phyloP scores from a whole-genome alignment of 352 stramenopile species.

The Globisporangium spiculum region DNA sequence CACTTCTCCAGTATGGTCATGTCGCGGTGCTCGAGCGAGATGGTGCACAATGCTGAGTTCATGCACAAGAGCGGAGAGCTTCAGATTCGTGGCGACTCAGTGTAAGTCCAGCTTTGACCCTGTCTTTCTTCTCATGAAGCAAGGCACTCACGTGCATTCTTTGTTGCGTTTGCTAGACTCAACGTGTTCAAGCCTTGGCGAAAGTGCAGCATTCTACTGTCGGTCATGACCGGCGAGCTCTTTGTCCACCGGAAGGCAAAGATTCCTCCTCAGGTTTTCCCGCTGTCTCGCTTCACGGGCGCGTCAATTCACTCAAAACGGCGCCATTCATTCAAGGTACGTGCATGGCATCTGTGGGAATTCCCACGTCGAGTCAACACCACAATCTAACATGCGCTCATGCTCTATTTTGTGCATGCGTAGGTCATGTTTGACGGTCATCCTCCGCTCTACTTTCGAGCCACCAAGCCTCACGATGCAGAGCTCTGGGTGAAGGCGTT shows the following conservation, averaged over 20 bases:
- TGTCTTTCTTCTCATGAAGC: neutral
- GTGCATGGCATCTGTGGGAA: neutral
- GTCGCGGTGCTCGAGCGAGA: constrained; percentile 21
- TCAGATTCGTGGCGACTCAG: constrained; percentile 20
- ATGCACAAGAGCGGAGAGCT: constrained; percentile 24
- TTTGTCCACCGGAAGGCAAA: constrained; percentile 27
- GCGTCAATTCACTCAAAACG: constrained; percentile 23
- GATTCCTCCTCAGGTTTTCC: constrained; percentile 13
- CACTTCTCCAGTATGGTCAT: constrained; percentile 27
- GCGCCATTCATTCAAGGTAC: constrained; percentile 25
- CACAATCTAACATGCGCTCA: neutral
- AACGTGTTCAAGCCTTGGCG: constrained; percentile 26
- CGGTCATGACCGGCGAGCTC: constrained; percentile 25
- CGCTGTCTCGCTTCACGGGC: constrained; percentile 25
- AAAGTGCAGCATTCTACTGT: constrained; percentile 26
- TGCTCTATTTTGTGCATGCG: neutral
- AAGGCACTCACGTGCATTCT: neutral
- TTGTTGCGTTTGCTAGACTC: constrained; percentile 11
- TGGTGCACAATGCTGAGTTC: constrained; percentile 18
- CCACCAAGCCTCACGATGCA: constrained; percentile 15
- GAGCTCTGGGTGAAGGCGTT: constrained; percentile 28
- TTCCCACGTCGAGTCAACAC: neutral
- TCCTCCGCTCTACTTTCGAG: constrained; percentile 23
- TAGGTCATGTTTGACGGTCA: constrained; percentile 29
- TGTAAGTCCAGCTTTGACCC: constrained; percentile 14